Base-by-base conservation (phyloP, 2,329 filamentous ascomycete genomes). In the Colletotrichum trifolii region DNA sequence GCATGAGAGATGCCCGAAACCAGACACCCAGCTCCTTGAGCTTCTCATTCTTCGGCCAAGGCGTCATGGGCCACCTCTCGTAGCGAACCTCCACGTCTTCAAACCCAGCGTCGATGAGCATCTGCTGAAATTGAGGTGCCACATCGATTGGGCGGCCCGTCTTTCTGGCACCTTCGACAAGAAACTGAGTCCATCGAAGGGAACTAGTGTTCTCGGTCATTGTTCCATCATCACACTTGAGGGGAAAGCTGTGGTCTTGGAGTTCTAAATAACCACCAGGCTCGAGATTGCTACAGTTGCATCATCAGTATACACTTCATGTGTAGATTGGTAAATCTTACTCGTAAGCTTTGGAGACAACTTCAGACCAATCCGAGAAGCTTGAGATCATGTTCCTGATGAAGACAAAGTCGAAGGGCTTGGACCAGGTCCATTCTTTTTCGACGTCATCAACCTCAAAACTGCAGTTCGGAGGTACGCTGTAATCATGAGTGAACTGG, bases 391-490 rank as follows among this genome's bases (percentile, higher is more conserved):
- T 40, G 8, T n/a, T 35, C 7, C 60, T 40, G 8, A 35, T 25
- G n/a, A 59, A 59, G 10, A 64, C 36, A n/a, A 73, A 78, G 59
- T 80, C 77, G 39, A 78, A 78, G 2, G 70, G 69, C 2, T 61
- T 42, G 11, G 63, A 57, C 35, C 67, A 78, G 2, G 71, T 71
- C 77, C 78, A 80, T 33, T 70, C 67, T 48, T 73, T 69, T 33
- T 77, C 75, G 6, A 71, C 59, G 60, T 79, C 76, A 58, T 79
- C 77, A 54, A 79, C 70, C 49, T 79, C 76, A 66, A 84, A 84
- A 10, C 70, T 69, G 40, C 81, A 74, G 64, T 85, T 85, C 0
- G 78, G 76, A 1, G 82, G 81, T 3, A 81, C 78, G 54, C 70
- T 72, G 15, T 12, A 47, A n/a, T n/a, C n/a, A n/a, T n/a, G n/a